These are phyloP conservation scores for Imleria badia DNA, from an alignment of 768 basidiomycete species.

Conservation along the genomic window DNA sequence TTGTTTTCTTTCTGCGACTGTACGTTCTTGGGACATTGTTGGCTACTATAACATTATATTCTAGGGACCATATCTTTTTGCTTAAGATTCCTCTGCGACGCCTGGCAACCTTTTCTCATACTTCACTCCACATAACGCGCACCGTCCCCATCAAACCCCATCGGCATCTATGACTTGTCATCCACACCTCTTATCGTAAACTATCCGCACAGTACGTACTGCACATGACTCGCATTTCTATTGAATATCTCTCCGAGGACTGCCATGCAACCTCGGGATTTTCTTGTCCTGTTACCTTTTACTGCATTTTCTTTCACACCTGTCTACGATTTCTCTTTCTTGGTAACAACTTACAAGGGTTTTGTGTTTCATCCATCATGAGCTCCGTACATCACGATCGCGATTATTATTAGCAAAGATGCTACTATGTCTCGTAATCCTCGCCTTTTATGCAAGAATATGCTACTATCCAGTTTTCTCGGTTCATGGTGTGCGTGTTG, in stretches of 20 bases:
- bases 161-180: conserved; percentile 29
- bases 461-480: conserved; percentile 3
- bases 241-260: conserved; percentile 17
- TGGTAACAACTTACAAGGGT: conserved; percentile 10
- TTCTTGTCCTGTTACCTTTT: neutral
- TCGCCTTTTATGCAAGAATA: conserved; percentile 18
- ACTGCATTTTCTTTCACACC: conserved; percentile 2
- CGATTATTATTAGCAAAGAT: conserved; percentile 23
- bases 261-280: neutral
- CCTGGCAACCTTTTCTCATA: conserved; percentile 14
- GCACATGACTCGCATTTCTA: conserved; percentile 33
- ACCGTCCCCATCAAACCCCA: conserved; percentile 2
- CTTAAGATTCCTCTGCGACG: conserved; percentile 16
- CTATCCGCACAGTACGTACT: conserved; percentile 27
- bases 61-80: conserved; percentile 33
- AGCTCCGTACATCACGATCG: conserved; percentile 15
- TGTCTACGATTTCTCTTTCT: conserved; percentile 6
- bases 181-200: conserved; percentile 24
- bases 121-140: conserved; percentile 5
- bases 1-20: conserved; percentile 20
- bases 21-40: conserved; percentile 39
- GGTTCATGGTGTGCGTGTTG: neutral
- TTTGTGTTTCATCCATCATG: conserved; percentile 9
- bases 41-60: conserved; percentile 36
- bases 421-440: conserved; percentile 16